Percentiles rank a stretch among this genome's conserved stretches.
Conservation (phyloP, 169 alveolate genomes). For the Sarcocystis neurona region DNA sequence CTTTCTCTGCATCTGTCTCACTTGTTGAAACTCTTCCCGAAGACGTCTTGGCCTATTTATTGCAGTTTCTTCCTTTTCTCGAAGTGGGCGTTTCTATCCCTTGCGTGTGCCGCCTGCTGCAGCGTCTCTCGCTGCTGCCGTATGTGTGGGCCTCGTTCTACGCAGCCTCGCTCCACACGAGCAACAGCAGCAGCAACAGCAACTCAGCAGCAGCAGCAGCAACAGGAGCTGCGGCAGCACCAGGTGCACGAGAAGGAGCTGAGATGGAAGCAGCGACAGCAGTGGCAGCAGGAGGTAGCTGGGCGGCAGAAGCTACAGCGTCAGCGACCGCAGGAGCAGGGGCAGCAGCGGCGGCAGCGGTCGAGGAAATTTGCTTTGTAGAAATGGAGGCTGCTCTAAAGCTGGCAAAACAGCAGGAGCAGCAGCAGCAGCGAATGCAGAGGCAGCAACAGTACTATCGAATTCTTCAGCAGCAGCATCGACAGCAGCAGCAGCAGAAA, state of each 20-base stretch:
- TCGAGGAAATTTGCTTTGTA: constrained; percentile 25
- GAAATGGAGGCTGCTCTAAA: constrained; percentile 35
- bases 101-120: neutral
- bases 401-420: constrained; percentile 17
- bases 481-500: too few species aligned
- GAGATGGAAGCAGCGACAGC: neutral
- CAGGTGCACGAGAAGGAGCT: neutral
- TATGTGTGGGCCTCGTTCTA: constrained; percentile 21
- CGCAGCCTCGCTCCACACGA: too few species aligned
- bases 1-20: too few species aligned
- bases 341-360: constrained; percentile 11
- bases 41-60: neutral
- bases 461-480: too few species aligned
- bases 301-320: neutral
- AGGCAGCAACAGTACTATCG: too few species aligned
- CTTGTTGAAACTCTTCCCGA: constrained; percentile 15
- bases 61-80: neutral
- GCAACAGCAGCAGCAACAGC: neutral
- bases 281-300: neutral
- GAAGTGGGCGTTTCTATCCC: constrained; percentile 9
- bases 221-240: neutral
- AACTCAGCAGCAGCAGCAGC: neutral
- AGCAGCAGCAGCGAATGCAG: too few species aligned
- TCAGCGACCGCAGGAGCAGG: neutral
- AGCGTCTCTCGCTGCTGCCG: constrained; percentile 20